phyloP scores from a whole-genome alignment of 805 yeast genomes.

The Lipomyces japonicus region DNA sequence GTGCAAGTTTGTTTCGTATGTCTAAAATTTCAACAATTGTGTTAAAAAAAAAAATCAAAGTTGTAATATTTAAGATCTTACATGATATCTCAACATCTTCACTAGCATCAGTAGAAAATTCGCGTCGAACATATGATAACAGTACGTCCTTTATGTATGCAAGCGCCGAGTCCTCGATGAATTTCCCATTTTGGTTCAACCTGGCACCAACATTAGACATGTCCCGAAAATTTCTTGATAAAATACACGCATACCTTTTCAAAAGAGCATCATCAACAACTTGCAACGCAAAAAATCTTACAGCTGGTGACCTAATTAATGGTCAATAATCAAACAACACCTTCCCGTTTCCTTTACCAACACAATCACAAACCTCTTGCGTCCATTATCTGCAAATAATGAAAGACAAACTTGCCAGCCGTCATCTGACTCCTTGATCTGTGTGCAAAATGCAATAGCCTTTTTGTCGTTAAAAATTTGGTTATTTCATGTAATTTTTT shows the following conservation, averaged over 20 bases:
- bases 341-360: background rate
- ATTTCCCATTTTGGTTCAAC: conserved; percentile 4
- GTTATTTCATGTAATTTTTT: no score
- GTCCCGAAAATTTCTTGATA: background rate
- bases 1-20: conserved; percentile 51
- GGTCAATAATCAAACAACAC: background rate
- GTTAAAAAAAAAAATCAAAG: background rate
- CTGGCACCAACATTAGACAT: background rate
- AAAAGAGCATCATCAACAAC: conserved; percentile 59
- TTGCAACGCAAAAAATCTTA: conserved; percentile 65
- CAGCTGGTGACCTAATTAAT: conserved; percentile 50
- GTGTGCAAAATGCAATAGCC: conserved; percentile 46
- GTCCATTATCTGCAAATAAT: conserved; percentile 38
- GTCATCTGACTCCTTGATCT: conserved; percentile 43
- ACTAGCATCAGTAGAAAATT: conserved; percentile 15
- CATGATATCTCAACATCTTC: conserved; percentile 20
- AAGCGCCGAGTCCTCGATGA: conserved; percentile 46
- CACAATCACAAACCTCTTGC: background rate
- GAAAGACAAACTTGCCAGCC: conserved; percentile 50
- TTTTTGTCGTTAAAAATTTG: no score
- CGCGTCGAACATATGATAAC: conserved; percentile 44
- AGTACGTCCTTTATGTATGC: conserved; percentile 47
- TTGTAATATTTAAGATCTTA: background rate
- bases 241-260: conserved; percentile 22
- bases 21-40: conserved; percentile 3